Evolutionary conservation across 768 basidiomycete genomes (phyloP).

Genomic region (Pleurotus giganteus): DNA sequence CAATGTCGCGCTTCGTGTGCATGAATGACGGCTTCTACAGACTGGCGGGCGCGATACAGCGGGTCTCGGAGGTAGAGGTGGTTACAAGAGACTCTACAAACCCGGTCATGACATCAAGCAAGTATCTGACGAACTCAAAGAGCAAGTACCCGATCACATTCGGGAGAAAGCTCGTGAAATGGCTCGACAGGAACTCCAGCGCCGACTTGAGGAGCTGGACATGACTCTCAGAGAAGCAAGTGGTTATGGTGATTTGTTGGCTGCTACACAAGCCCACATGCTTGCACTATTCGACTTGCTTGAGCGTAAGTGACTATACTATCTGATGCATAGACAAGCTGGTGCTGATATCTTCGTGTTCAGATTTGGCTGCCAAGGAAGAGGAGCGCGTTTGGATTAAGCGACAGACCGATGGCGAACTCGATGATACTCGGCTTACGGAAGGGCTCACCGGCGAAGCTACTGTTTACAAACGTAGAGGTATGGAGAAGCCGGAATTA

Average conservation of each 20-base stretch:
- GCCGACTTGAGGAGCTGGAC: constrained; percentile 60
- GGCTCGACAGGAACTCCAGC: constrained; percentile 61
- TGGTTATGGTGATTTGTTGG: constrained; percentile 50
- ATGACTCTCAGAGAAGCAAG: constrained; percentile 56
- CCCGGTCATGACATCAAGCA: constrained; percentile 60
- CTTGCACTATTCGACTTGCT: constrained; percentile 57
- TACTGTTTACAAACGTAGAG: constrained; percentile 68
- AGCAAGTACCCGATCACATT: constrained; percentile 57
- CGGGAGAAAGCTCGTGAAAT: constrained; percentile 64
- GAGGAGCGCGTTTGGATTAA: constrained; percentile 73
- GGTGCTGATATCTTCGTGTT: neutral
- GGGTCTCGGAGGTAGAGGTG: constrained; percentile 64
- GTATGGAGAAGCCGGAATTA: constrained; percentile 67
- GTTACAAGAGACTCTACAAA: constrained; percentile 63
- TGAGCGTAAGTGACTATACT: constrained; percentile 46
- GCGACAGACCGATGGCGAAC: constrained; percentile 67
- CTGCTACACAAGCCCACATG: constrained; percentile 59
- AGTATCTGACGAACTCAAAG: constrained; percentile 52
- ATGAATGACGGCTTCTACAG: constrained; percentile 25
- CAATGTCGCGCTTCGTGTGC: neutral
- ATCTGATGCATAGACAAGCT: neutral
- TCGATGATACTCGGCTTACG: constrained; percentile 63
- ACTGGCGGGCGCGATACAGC: constrained; percentile 67
- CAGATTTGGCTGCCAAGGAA: constrained; percentile 66
- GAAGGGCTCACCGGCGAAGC: constrained; percentile 69